Evolutionary conservation across 352 stramenopile genomes (phyloP).

Genomic region (Halophytophthora polymorphica): DNA sequence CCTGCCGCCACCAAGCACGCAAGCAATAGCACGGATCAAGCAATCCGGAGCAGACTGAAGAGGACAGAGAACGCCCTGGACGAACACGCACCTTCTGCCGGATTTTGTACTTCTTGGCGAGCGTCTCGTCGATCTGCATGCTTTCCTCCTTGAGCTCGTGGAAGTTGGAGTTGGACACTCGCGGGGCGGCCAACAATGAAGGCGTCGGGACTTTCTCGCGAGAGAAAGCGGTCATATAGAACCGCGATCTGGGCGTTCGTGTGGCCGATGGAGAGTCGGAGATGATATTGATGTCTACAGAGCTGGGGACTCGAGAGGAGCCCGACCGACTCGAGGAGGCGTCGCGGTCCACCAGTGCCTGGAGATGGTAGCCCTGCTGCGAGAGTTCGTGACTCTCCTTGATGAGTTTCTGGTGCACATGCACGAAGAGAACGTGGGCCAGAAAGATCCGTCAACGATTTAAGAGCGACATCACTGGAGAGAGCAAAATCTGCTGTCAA

Average conservation of each 20-base stretch:
- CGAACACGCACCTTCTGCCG: constrained; percentile 37
- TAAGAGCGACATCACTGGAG: not conserved
- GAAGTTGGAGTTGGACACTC: constrained; percentile 19
- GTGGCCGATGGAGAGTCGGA: constrained; percentile 3
- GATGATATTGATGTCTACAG: constrained; percentile 2
- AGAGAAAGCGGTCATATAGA: constrained; percentile 34
- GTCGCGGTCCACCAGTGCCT: constrained; percentile 33
- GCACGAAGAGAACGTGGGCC: not conserved
- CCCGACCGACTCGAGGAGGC: constrained; percentile 9
- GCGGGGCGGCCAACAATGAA: constrained; percentile 1
- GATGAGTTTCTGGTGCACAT: constrained; percentile 22
- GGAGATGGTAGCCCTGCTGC: constrained; percentile 51
- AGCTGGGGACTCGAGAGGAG: constrained; percentile 19
- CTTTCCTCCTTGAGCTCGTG: constrained; percentile 31
- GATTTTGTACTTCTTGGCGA: constrained; percentile 46
- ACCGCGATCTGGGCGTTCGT: constrained; percentile 25
- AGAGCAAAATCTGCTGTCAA: not conserved
- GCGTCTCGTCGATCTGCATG: constrained; percentile 21
- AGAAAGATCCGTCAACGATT: not conserved
- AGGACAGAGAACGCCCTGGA: no score
- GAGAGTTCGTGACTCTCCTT: constrained; percentile 42
- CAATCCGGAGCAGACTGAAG: no score
- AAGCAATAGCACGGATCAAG: not conserved
- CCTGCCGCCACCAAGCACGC: constrained; percentile 14
- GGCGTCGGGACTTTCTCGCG: constrained; percentile 17